phyloP scores from a whole-genome alignment of 75 land plant species.

The Ceratopteris richardii region DNA sequence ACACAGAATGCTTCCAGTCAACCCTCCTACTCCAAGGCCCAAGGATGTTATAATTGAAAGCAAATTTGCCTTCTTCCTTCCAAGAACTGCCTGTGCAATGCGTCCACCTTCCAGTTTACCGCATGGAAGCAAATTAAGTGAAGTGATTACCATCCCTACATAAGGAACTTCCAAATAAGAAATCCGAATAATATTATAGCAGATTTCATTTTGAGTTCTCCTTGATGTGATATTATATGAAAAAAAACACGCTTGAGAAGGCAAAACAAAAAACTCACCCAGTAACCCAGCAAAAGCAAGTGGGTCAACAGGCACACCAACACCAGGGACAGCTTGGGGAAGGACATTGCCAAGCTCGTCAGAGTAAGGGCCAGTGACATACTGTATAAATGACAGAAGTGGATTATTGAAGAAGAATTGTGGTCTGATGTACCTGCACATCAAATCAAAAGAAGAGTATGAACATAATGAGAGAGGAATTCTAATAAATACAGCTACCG shows the following conservation, averaged over 20 bases:
- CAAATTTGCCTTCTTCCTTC: constrained; percentile 55
- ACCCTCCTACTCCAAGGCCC: constrained; percentile 72
- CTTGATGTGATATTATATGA: too few species aligned
- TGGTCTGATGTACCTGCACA: constrained; percentile 82
- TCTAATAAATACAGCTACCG: neutral
- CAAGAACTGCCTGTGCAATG: constrained; percentile 88
- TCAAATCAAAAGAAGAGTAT: neutral
- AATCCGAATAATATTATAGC: too few species aligned
- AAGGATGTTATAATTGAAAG: constrained; percentile 76
- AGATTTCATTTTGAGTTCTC: too few species aligned
- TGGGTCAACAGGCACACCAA: constrained; percentile 95
- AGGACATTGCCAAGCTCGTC: constrained; percentile 97
- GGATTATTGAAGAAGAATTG: constrained; percentile 95
- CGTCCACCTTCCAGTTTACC: constrained; percentile 95
- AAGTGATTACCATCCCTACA: constrained; percentile 93
- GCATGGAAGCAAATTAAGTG: constrained; percentile 82
- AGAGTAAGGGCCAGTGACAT: constrained; percentile 80
- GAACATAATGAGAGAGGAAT: neutral
- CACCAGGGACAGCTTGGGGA: constrained; percentile 90
- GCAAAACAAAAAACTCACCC: constrained; percentile 31
- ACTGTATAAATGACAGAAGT: constrained; percentile 79
- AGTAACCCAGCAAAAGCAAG: constrained; percentile 97
- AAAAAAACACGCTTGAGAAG: too few species aligned
- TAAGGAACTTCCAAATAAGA: too few species aligned
- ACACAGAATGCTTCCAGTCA: constrained; percentile 83